These are phyloP conservation scores for Lasiodiplodia hormozganensis DNA, from an alignment of 2,329 filamentous ascomycete genomes.

Conservation along the genomic window DNA sequence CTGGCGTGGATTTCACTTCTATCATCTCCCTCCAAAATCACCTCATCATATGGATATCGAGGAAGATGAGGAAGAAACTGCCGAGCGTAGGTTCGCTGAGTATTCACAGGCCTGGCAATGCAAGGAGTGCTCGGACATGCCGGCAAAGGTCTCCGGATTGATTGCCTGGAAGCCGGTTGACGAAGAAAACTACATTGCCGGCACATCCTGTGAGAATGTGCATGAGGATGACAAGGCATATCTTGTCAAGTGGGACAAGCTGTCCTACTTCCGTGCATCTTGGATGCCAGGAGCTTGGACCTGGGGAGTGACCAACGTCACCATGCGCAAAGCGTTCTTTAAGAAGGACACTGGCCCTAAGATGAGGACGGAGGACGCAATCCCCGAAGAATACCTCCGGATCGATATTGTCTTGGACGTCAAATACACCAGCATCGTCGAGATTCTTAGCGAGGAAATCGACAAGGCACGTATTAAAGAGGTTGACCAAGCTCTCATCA, in stretches of 20 bases:
- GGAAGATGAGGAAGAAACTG: slow-evolving; percentile 57
- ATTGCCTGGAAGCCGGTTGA: slow-evolving; percentile 85
- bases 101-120: slow-evolving; percentile 82
- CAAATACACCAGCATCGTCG: slow-evolving; percentile 67
- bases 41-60: slow-evolving; percentile 52
- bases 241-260: slow-evolving; percentile 82
- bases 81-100: slow-evolving; percentile 70
- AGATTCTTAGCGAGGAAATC: slow-evolving; percentile 68
- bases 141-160: slow-evolving; percentile 74
- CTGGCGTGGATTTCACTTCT: slow-evolving; percentile 79
- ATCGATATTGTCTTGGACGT: slow-evolving; percentile 90
- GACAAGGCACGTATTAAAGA: slow-evolving; percentile 75
- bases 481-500: slow-evolving; percentile 78
- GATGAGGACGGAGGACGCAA: slow-evolving; percentile 76
- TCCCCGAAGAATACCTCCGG: slow-evolving; percentile 84
- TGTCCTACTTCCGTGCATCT: slow-evolving; percentile 79
- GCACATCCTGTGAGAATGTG: slow-evolving; percentile 62
- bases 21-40: slow-evolving; percentile 72
- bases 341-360: slow-evolving; percentile 74
- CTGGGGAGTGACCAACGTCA: slow-evolving; percentile 68
- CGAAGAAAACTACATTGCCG: slow-evolving; percentile 61
- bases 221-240: slow-evolving; percentile 86
- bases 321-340: slow-evolving; percentile 77
- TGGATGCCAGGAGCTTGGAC: slow-evolving; percentile 95
- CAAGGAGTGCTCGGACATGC: slow-evolving; percentile 72